Evolutionary conservation across 768 basidiomycete genomes (phyloP).

Genomic region (Suillus subluteus): DNA sequence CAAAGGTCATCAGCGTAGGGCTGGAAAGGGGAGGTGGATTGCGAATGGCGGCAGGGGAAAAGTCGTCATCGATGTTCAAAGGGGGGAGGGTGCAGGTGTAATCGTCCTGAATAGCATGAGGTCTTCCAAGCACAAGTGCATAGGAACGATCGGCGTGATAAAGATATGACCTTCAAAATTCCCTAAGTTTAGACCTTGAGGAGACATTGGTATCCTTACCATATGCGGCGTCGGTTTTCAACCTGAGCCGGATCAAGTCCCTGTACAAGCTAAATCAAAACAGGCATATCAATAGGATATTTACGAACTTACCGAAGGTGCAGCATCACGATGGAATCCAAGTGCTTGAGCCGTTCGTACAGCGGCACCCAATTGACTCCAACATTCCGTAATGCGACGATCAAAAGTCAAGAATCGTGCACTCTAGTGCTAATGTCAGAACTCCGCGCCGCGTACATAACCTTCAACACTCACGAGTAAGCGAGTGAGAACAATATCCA

Average conservation of each 20-base stretch:
- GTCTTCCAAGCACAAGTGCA: constrained; percentile 88
- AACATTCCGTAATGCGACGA: constrained; percentile 90
- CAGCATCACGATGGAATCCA: constrained; percentile 88
- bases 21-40: constrained; percentile 61
- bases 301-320: constrained; percentile 64
- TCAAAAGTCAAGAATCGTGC: constrained; percentile 75
- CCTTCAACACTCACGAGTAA: constrained; percentile 54
- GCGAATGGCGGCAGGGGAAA: constrained; percentile 44
- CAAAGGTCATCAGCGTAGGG: constrained; percentile 86
- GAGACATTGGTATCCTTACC: constrained; percentile 48
- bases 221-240: constrained; percentile 89
- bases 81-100: constrained; percentile 85
- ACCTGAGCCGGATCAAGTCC: constrained; percentile 74
- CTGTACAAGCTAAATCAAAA: constrained; percentile 38
- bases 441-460: not conserved
- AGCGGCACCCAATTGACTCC: constrained; percentile 93
- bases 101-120: constrained; percentile 86
- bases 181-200: constrained; percentile 12
- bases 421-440: constrained; percentile 42
- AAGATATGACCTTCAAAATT: constrained; percentile 69
- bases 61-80: constrained; percentile 70
- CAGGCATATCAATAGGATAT: constrained; percentile 6
- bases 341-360: constrained; percentile 93
- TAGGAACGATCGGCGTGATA: constrained; percentile 95
- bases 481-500: constrained; percentile 92